These are phyloP conservation scores for Alternaria triticina DNA, from an alignment of 2,329 filamentous ascomycete species.

Conservation along the genomic window DNA sequence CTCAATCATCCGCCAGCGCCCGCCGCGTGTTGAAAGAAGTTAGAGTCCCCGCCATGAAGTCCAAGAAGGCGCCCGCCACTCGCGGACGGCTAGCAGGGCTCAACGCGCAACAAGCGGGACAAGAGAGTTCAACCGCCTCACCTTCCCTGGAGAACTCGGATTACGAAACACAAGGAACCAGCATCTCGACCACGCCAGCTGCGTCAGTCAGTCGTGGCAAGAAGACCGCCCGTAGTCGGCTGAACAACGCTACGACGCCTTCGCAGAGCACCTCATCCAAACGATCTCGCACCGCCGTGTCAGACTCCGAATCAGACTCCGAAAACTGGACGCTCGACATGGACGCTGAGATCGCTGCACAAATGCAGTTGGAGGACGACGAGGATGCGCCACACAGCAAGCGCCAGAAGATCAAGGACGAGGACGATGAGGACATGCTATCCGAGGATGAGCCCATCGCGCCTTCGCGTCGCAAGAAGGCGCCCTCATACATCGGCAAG, in stretches of 20 bases:
- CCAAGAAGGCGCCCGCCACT: slow-evolving; percentile 17
- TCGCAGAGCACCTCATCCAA: slow-evolving; percentile 28
- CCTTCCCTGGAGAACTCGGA: slow-evolving; percentile 52
- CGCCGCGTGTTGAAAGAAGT: slow-evolving; percentile 44
- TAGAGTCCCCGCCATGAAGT: slow-evolving; percentile 34
- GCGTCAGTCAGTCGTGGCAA: slow-evolving; percentile 41
- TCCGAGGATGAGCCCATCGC: slow-evolving; percentile 14
- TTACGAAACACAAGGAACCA: slow-evolving; percentile 69
- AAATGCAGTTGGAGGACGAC: slow-evolving; percentile 63
- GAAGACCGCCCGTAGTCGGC: slow-evolving; percentile 29
- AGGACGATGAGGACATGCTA: slow-evolving; percentile 44
- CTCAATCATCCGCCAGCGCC: slow-evolving; percentile 6
- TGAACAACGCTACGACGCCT: slow-evolving; percentile 24
- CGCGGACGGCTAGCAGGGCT: slow-evolving; percentile 14
- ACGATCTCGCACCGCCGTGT: slow-evolving; percentile 27
- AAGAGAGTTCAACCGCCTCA: slow-evolving; percentile 37
- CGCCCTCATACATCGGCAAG: slow-evolving; percentile 21
- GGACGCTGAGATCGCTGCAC: slow-evolving; percentile 62
- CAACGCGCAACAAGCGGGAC: slow-evolving; percentile 17
- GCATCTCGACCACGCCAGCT: slow-evolving; percentile 62
- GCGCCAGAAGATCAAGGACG: slow-evolving; percentile 41
- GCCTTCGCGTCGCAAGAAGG: slow-evolving; percentile 10
- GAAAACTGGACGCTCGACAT: slow-evolving; percentile 45
- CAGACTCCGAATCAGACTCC: slow-evolving; percentile 38
- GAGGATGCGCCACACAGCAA: slow-evolving; percentile 50